phyloP scores from a whole-genome alignment of 2,329 filamentous ascomycete genomes.

The Fusarium xyrophilum region DNA sequence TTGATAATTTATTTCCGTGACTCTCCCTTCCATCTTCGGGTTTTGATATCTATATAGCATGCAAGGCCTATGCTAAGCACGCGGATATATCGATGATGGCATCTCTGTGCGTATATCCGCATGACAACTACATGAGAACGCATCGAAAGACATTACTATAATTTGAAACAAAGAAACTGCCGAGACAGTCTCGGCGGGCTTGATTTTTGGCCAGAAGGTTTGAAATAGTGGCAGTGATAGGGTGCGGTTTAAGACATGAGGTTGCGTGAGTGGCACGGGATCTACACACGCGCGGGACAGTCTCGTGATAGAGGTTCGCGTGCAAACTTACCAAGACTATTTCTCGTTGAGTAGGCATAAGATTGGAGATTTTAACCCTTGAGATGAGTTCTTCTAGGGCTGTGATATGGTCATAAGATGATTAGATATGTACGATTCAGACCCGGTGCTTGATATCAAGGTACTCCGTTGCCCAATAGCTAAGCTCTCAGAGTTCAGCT shows the following conservation, averaged over 20 bases:
- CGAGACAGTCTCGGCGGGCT: not conserved
- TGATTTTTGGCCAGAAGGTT: too few relatives aligned
- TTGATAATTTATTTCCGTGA: not conserved
- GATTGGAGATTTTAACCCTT: accelerated
- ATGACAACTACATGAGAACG: conserved; percentile 18
- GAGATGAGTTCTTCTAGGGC: too few relatives aligned
- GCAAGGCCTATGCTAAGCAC: not conserved
- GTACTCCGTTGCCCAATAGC: accelerated
- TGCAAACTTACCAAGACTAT: not conserved
- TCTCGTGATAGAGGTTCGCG: conserved; percentile 21
- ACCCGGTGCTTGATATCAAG: accelerated
- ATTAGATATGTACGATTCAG: accelerated
- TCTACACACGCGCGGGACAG: not conserved
- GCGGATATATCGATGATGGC: not conserved
- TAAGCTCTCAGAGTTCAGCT: accelerated
- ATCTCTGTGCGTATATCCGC: not conserved
- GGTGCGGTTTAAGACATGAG: conserved; percentile 1
- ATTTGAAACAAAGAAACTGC: not conserved
- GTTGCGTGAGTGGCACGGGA: conserved; percentile 26
- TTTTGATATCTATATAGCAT: not conserved
- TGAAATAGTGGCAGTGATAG: not conserved
- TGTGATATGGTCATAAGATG: not conserved
- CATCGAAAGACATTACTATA: not conserved
- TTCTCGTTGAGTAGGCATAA: too few relatives aligned
- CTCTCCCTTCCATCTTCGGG: not conserved